Percentiles rank a stretch among this genome's conserved stretches.
Evolutionary conservation across 1,284 basidiomycete species (phyloP).

Genomic region (Albatrellus sp.): DNA sequence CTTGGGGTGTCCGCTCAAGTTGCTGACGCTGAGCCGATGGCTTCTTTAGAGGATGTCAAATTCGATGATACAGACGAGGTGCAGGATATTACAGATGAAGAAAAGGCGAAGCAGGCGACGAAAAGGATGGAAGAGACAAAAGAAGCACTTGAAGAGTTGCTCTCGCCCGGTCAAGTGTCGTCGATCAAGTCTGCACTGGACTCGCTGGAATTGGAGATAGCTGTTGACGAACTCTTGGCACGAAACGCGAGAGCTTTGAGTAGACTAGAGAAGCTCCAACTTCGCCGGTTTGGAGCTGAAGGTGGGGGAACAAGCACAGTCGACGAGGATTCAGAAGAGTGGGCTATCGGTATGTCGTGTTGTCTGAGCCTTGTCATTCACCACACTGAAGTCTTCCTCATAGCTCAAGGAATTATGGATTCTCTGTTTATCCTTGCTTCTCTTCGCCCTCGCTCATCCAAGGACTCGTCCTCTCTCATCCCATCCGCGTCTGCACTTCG

Average conservation of each 20-base stretch:
- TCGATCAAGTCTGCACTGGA: constrained; percentile 44
- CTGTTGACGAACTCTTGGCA: constrained; percentile 53
- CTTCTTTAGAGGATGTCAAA: not conserved
- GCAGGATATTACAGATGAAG: constrained; percentile 5
- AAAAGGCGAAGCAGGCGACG: constrained; percentile 7
- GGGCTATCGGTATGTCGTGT: constrained; percentile 51
- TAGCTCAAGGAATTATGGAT: constrained; percentile 62
- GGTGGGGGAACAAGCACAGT: constrained; percentile 33
- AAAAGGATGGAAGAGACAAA: constrained; percentile 11
- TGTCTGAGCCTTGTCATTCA: constrained; percentile 1
- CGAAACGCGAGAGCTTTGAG: constrained; percentile 49
- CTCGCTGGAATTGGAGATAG: constrained; percentile 49
- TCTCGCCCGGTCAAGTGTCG: constrained; percentile 40
- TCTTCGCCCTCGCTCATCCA: constrained; percentile 50
- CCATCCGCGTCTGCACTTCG: constrained; percentile 51
- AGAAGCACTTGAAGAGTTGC: constrained; percentile 33
- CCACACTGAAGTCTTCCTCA: constrained; percentile 8
- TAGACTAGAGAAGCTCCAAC: constrained; percentile 53
- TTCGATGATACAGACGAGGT: constrained; percentile 3
- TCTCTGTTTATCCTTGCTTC: constrained; percentile 58
- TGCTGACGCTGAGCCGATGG: not conserved
- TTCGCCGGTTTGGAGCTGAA: constrained; percentile 32
- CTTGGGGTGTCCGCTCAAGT: not conserved
- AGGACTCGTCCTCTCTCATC: constrained; percentile 30
- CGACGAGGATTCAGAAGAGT: constrained; percentile 62